phyloP scores from a whole-genome alignment of 2,329 filamentous ascomycete species.

The Aspergillus persii region DNA sequence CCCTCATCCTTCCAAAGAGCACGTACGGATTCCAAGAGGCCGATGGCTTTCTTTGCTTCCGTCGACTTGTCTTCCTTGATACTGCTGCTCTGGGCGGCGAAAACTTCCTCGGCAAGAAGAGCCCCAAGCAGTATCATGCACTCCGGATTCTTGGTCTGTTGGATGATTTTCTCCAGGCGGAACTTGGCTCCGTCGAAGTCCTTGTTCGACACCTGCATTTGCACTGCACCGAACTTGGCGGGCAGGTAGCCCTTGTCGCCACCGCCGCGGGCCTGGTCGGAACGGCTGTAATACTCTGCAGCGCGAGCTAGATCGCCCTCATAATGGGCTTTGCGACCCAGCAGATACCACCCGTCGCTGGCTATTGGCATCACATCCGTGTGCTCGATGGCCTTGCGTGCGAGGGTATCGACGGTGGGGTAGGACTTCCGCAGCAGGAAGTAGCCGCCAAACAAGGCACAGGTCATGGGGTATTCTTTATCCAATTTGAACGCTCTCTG shows the following conservation, averaged over 20 bases:
- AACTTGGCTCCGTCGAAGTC: conserved; percentile 92
- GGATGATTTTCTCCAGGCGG: conserved; percentile 88
- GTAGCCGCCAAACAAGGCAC: conserved; percentile 84
- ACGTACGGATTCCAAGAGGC: conserved; percentile 78
- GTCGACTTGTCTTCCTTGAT: conserved; percentile 88
- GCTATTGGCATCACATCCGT: conserved; percentile 96
- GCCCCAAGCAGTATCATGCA: conserved; percentile 90
- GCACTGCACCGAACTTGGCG: conserved; percentile 90
- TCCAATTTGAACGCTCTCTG: conserved; percentile 92
- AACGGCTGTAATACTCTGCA: conserved; percentile 80
- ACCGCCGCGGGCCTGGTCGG: conserved; percentile 88
- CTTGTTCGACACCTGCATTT: conserved; percentile 78
- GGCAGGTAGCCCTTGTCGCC: conserved; percentile 88
- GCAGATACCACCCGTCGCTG: conserved; percentile 94
- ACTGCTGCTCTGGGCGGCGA: conserved; percentile 68
- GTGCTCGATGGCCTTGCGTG: conserved; percentile 89
- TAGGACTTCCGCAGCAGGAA: conserved; percentile 82
- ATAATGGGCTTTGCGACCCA: conserved; percentile 88
- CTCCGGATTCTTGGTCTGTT: conserved; percentile 77
- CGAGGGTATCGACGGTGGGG: conserved; percentile 77
- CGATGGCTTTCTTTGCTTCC: conserved; percentile 82
- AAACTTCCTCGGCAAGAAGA: conserved; percentile 91
- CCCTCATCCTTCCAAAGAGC: conserved; percentile 90
- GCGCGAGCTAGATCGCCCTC: conserved; percentile 72
- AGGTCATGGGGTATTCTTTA: conserved; percentile 85